Evolutionary conservation across 768 basidiomycete genomes (phyloP).

Genomic region (Tulasnella sp.): DNA sequence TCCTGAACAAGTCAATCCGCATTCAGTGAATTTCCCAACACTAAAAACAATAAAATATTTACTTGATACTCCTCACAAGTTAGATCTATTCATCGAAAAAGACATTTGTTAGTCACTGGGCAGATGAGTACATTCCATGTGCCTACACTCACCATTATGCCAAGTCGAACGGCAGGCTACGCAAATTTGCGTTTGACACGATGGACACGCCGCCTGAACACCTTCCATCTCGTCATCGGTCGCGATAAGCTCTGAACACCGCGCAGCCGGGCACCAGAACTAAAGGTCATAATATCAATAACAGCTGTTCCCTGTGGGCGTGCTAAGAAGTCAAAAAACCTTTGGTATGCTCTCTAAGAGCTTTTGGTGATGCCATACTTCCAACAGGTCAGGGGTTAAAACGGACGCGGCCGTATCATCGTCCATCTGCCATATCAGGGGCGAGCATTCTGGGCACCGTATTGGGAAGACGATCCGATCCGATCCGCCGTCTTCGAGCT

Average conservation of each 20-base stretch:
- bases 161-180: not conserved
- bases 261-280: not conserved
- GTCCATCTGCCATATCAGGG: not conserved
- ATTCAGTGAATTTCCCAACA: not conserved
- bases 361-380: constrained; percentile 1
- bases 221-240: not conserved
- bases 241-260: constrained; percentile 2
- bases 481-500: not conserved
- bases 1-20: not conserved
- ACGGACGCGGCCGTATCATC: not conserved
- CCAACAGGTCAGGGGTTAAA: not conserved
- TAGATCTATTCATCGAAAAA: not conserved
- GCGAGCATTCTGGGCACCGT: not conserved
- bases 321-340: not conserved
- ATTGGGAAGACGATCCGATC: not conserved
- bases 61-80: constrained; percentile 7
- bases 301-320: not conserved
- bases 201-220: not conserved
- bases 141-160: constrained; percentile 8
- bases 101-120: not conserved
- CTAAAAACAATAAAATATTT: not conserved
- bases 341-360: not conserved
- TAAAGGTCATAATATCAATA: not conserved
- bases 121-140: too few species aligned
- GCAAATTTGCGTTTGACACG: not conserved